Evolutionary conservation across 192 early-diverging fungal species (phyloP).

Genomic region (Coemansia sp.): DNA sequence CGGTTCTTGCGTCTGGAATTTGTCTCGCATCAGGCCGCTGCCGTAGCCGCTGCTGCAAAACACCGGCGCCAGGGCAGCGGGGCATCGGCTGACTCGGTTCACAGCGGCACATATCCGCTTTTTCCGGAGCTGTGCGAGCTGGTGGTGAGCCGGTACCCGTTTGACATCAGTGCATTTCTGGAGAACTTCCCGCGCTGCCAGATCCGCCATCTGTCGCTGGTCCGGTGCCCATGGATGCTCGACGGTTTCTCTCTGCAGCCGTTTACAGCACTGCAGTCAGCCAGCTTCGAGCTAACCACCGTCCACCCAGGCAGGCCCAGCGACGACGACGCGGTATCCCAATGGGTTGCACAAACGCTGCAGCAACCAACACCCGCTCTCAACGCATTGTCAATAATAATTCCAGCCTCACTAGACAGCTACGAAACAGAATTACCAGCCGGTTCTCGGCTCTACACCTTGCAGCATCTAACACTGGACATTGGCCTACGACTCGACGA

Average conservation of each 20-base stretch:
- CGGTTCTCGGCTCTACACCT: background rate
- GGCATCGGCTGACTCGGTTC: background rate
- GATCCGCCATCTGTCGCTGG: slow-evolving; percentile 19
- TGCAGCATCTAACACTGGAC: slow-evolving; percentile 18
- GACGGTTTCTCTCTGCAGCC: slow-evolving; percentile 11
- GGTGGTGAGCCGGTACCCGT: slow-evolving; percentile 22
- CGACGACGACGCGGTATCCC: slow-evolving; percentile 11
- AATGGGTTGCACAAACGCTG: slow-evolving; percentile 14
- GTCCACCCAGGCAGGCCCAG: slow-evolving; percentile 1
- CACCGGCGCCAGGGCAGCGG: background rate
- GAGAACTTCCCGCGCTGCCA: slow-evolving; percentile 42
- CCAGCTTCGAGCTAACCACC: slow-evolving; percentile 15
- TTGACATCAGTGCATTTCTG: slow-evolving; percentile 25
- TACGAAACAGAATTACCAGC: slow-evolving; percentile 17
- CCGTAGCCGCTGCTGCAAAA: background rate
- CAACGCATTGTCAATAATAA: background rate
- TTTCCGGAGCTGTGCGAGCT: slow-evolving; percentile 34
- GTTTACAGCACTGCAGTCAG: slow-evolving; percentile 9
- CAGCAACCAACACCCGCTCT: slow-evolving; percentile 1
- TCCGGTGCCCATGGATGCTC: slow-evolving; percentile 17
- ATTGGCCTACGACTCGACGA: slow-evolving; percentile 26
- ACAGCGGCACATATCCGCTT: background rate
- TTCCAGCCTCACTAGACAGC: background rate
- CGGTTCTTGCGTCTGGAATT: slow-evolving; percentile 29
- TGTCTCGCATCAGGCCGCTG: background rate